These are phyloP conservation scores for Trichophyton mentagrophytes DNA, from an alignment of 2,329 filamentous ascomycete genomes.

Conservation along the genomic window DNA sequence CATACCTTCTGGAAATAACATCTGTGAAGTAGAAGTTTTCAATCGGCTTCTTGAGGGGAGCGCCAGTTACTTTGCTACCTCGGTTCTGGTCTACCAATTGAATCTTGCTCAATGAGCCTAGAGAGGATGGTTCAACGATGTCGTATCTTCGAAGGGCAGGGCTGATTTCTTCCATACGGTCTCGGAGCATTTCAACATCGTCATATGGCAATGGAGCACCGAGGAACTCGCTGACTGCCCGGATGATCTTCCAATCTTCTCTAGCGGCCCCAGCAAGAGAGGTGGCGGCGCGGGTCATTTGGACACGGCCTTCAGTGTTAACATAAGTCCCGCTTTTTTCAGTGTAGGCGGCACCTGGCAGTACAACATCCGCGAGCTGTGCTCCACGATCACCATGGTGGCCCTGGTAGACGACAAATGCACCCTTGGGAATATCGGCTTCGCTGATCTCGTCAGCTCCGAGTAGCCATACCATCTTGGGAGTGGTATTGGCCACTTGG, in stretches of 20 bases:
- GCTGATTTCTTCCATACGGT: slow-evolving; percentile 91
- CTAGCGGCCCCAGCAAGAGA: slow-evolving; percentile 77
- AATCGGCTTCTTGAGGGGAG: slow-evolving; percentile 69
- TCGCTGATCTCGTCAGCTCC: slow-evolving; percentile 84
- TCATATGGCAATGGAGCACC: slow-evolving; percentile 81
- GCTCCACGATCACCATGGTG: slow-evolving; percentile 93
- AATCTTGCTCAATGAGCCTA: slow-evolving; percentile 71
- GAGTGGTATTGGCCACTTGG: slow-evolving; percentile 66
- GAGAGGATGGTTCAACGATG: slow-evolving; percentile 67
- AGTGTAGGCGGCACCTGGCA: slow-evolving; percentile 90
- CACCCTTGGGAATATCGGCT: slow-evolving; percentile 81
- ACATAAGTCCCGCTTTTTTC: slow-evolving; percentile 94
- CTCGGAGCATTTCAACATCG: slow-evolving; percentile 73
- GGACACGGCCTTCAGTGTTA: slow-evolving; percentile 93
- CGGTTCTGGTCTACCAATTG: slow-evolving; percentile 96
- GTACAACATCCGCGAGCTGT: slow-evolving; percentile 81
- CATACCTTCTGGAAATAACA: slow-evolving; percentile 85
- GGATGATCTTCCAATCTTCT: slow-evolving; percentile 98
- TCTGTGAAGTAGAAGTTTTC: slow-evolving; percentile 99
- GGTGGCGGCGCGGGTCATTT: slow-evolving; percentile 83
- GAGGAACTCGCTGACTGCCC: slow-evolving; percentile 82
- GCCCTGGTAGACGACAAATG: slow-evolving; percentile 95
- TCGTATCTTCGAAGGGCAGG: slow-evolving; percentile 84
- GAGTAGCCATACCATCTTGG: slow-evolving; percentile 94
- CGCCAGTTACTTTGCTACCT: slow-evolving; percentile 59